Base-by-base conservation (phyloP, 2,329 filamentous ascomycete genomes). In the Fusarium compactum region DNA sequence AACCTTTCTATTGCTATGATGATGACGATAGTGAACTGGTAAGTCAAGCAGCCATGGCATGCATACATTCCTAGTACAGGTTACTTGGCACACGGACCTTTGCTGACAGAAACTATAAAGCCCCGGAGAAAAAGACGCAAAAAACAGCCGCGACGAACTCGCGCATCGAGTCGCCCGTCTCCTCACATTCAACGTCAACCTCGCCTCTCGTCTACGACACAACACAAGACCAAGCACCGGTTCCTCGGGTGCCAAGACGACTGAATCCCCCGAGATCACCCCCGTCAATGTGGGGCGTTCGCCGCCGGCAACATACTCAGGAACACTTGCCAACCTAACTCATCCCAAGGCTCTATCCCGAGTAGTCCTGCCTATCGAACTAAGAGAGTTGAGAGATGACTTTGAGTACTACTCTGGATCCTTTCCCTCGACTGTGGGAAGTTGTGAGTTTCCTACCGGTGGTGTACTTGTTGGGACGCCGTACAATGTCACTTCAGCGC, bases 11-110 rank as follows among this genome's bases (percentile, higher is more conserved):
- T 81, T 70, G 79, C 78, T 18, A 78, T 81, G 76, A 80, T 81
- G 75, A 80, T 79, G 74, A 81, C 79, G 7, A 78, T 81, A 44
- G 69, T 81, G 22, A 80, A 81, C 69, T 81, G 80, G 79, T 81
- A 71, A 71, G 68, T 54, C 48, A 27, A 27, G 25, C 25, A 27
- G 25, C 25, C 25, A n/a, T n/a, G n/a, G n/a, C n/a, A n/a, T n/a
- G n/a, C n/a, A n/a, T n/a, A n/a, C n/a, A n/a, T n/a, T n/a, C n/a
- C n/a, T n/a, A n/a, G n/a, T n/a, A n/a, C n/a, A n/a, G 25, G 25
- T 25, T 25, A 25, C n/a, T n/a, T 25, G 16, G 18, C 50, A 65
- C 62, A 60, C 62, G 47, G 63, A 25, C 63, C 54, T 47, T 34
- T 16, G 27, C 61, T 64, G 10, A 64, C 50, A 10, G 16, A n/a